phyloP scores from a whole-genome alignment of 306 rosid genomes.

The Dalbergia cochinchinensis region DNA sequence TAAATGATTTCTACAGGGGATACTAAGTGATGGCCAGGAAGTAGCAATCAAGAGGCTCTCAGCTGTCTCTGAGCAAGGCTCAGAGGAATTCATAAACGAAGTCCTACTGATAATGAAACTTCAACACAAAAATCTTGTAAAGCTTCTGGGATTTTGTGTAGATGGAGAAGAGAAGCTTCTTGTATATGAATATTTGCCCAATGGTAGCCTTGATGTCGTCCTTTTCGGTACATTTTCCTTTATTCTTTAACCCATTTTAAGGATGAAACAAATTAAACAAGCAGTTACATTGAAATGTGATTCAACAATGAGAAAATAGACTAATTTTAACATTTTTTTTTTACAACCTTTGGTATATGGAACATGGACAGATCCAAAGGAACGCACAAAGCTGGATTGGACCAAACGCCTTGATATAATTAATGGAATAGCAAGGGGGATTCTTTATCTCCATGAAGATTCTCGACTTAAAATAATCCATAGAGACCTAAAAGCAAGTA shows the following conservation, averaged over 20 bases:
- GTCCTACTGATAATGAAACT: slow-evolving; percentile 67
- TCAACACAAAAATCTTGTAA: slow-evolving; percentile 79
- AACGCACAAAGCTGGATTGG: slow-evolving; percentile 54
- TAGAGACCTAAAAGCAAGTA: slow-evolving; percentile 61
- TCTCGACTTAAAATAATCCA: slow-evolving; percentile 58
- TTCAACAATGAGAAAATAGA: slow-evolving; percentile 1
- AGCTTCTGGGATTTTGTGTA: slow-evolving; percentile 72
- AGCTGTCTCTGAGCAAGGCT: slow-evolving; percentile 65
- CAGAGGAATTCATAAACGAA: slow-evolving; percentile 70
- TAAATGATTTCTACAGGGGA: slow-evolving; percentile 44
- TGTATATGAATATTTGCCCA: slow-evolving; percentile 74
- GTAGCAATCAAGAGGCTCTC: slow-evolving; percentile 83
- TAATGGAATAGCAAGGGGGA: slow-evolving; percentile 53
- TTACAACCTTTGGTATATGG: background rate
- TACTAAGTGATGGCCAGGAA: slow-evolving; percentile 59
- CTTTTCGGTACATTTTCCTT: slow-evolving; percentile 63
- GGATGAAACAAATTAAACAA: slow-evolving; percentile 3
- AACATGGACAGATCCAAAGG: slow-evolving; percentile 45
- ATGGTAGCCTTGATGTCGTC: slow-evolving; percentile 62
- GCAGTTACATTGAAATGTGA: background rate
- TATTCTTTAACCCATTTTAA: background rate
- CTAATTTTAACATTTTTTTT: slow-evolving; percentile 2
- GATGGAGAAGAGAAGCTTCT: slow-evolving; percentile 70
- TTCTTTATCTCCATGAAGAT: slow-evolving; percentile 64
- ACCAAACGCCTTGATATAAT: slow-evolving; percentile 50